Evolutionary conservation across 345 rosid species (phyloP).

Genomic region (Citrus medica): DNA sequence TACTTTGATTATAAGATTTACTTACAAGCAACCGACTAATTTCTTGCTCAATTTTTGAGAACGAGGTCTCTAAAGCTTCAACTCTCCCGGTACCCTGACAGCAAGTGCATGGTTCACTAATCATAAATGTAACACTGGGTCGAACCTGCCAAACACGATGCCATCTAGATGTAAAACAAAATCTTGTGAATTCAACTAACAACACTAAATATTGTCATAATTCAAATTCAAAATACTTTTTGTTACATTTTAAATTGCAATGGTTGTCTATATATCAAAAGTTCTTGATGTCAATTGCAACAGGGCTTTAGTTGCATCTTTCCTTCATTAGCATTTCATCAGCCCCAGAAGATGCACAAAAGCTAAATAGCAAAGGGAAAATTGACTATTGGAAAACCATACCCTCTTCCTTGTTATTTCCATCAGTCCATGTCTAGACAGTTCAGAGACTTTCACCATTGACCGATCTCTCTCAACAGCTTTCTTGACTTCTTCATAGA

Average conservation of each 20-base stretch:
- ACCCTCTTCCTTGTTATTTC: conserved; percentile 99
- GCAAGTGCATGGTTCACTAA: conserved; percentile 90
- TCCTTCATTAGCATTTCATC: background rate
- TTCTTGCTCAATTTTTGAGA: conserved; percentile 94
- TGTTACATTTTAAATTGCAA: background rate
- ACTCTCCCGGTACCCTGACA: conserved; percentile 98
- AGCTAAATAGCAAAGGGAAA: conserved; percentile 11
- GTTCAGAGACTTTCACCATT: conserved; percentile 82
- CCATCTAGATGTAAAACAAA: conserved; percentile 12
- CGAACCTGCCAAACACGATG: conserved; percentile 64
- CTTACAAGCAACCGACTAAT: conserved; percentile 85
- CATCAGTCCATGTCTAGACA: conserved; percentile 95
- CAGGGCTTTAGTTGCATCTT: background rate
- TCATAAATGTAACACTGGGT: conserved; percentile 93
- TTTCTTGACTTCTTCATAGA: conserved; percentile 88
- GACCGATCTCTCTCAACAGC: conserved; percentile 95
- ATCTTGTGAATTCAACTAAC: background rate
- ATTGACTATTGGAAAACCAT: conserved; percentile 19
- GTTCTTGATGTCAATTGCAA: background rate
- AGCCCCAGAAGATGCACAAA: conserved; percentile 3
- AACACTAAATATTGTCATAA: background rate
- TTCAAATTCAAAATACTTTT: background rate
- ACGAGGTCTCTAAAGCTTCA: conserved; percentile 93
- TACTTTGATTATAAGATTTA: conserved; percentile 9
- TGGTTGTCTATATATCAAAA: background rate